A percentile compares a stretch with the other conserved stretches of the same genome.
These are phyloP conservation scores for Lactarius sp. DNA, from an alignment of 768 basidiomycete genomes.

Conservation along the genomic window DNA sequence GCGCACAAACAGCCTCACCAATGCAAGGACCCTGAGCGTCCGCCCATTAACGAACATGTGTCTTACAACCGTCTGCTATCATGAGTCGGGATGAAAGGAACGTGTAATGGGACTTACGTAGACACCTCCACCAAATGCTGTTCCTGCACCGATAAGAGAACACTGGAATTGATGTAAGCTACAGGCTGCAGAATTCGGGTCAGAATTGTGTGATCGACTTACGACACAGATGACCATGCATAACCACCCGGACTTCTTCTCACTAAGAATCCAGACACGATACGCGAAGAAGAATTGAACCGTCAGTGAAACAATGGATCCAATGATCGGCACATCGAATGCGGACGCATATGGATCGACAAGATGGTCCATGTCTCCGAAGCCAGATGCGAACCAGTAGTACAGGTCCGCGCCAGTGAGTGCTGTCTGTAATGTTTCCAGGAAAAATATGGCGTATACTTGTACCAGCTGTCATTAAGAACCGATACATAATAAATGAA, in stretches of 20 bases:
- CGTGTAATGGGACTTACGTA: background rate
- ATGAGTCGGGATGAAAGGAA: background rate
- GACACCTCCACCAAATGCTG: background rate
- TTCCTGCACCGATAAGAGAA: background rate
- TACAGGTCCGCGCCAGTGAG: constrained; percentile 9
- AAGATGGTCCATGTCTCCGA: constrained; percentile 20
- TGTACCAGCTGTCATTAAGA: too few relatives aligned
- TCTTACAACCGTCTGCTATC: background rate
- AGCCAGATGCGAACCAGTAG: constrained; percentile 11
- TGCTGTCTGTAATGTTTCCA: constrained; percentile 11
- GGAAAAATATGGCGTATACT: constrained; percentile 8
- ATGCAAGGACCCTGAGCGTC: background rate
- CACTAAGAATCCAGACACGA: constrained; percentile 16
- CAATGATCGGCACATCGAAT: constrained; percentile 10
- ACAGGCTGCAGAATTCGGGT: background rate
- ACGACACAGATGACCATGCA: constrained; percentile 2
- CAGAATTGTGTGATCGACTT: background rate
- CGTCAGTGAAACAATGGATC: background rate
- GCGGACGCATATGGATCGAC: background rate
- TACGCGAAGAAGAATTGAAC: constrained; percentile 14
- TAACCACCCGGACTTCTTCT: background rate
- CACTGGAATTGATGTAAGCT: background rate
- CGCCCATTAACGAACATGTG: background rate
- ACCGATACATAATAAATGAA: background rate
- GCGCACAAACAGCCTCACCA: background rate